phyloP scores from a whole-genome alignment of 257 asterid species.

The Solanum dulcamara region DNA sequence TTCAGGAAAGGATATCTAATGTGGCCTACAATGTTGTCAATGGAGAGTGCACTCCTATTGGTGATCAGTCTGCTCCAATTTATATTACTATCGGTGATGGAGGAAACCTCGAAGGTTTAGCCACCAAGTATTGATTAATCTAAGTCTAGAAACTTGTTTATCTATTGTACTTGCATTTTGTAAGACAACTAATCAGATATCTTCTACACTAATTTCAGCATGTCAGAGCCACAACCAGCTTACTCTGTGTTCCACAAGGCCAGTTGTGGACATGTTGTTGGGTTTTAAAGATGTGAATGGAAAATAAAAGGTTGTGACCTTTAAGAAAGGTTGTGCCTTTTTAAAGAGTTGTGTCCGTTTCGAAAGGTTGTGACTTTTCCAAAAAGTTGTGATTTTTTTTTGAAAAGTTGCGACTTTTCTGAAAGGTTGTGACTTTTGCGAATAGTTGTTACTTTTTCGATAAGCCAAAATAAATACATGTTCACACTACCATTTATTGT shows the following conservation, averaged over 20 bases:
- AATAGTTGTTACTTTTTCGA: too few relatives aligned
- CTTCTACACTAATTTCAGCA: conserved; percentile 25
- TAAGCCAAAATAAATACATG: too few relatives aligned
- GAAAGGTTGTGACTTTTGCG: too few relatives aligned
- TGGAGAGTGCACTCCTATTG: conserved; percentile 40
- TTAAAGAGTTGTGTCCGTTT: too few relatives aligned
- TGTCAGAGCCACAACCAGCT: conserved; percentile 79
- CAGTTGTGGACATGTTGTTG: conserved; percentile 93
- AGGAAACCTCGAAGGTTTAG: conserved; percentile 60
- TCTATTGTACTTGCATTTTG: not conserved
- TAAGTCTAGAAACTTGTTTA: not conserved
- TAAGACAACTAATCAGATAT: not conserved
- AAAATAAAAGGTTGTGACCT: too few relatives aligned
- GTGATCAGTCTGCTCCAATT: conserved; percentile 45
- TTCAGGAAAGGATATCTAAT: conserved; percentile 52
- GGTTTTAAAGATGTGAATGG: too few relatives aligned
- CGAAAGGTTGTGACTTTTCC: too few relatives aligned
- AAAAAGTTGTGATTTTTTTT: too few relatives aligned
- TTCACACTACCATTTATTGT: too few relatives aligned
- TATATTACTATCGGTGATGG: conserved; percentile 62
- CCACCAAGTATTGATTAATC: conserved; percentile 32
- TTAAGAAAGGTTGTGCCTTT: too few relatives aligned
- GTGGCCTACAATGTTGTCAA: conserved; percentile 47
- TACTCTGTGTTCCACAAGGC: conserved; percentile 81
- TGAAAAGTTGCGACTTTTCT: too few relatives aligned